Evolutionary conservation across 2,329 filamentous ascomycete species (phyloP), one percentile per base, ranked within the genome.

Genomic region (Diplodia seriata): DNA sequence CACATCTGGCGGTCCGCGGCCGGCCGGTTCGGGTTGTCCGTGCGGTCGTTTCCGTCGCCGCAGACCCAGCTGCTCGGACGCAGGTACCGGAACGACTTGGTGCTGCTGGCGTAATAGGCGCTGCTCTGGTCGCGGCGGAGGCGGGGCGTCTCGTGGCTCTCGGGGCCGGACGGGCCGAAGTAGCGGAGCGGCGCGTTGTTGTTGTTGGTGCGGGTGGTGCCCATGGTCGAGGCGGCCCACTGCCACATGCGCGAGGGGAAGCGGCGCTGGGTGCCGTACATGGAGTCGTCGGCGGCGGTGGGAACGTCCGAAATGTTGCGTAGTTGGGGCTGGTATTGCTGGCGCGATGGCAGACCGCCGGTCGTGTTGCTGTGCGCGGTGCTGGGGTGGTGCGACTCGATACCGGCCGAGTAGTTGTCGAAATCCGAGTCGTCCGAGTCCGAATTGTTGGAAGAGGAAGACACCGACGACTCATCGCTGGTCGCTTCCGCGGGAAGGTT

Each of bases 371-470:
- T 61, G 57, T 63, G n/a, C 26, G 29, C 31, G 59, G 43, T 63
- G 59, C 59, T 63, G 31, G 59, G 59, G 23, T 38, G 18, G 59
- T 63, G 59, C 18, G 59, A 33, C 59, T 63, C 59, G 47, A 63
- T 63, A 47, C 59, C 59, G 43, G 59, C 59, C 18, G 59, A 63
- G 59, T 63, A 67, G 33, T 20, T 36, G 26, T 43, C 53, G 26
- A 31, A 36, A 43, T 40, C 20, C 40, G 49, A 29, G 43, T 18
- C 31, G 31, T 50, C 55, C 40, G n/a, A 33, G 40, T 9, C 53
- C 23, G 43, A n/a, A 11, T 20, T 31, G 43, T 31, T 31, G 18
- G 59, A 51, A 29, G 50, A 67, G 33, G 18, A 23, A 18, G 40
- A 36, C 23, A 26, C 23, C 23, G 23, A 26, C 23, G 23, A 26